Percentiles rank a stretch among this genome's conserved stretches.
Evolutionary conservation across 2,329 filamentous ascomycete species (phyloP).

Genomic region (Plectosphaerella plurivora): DNA sequence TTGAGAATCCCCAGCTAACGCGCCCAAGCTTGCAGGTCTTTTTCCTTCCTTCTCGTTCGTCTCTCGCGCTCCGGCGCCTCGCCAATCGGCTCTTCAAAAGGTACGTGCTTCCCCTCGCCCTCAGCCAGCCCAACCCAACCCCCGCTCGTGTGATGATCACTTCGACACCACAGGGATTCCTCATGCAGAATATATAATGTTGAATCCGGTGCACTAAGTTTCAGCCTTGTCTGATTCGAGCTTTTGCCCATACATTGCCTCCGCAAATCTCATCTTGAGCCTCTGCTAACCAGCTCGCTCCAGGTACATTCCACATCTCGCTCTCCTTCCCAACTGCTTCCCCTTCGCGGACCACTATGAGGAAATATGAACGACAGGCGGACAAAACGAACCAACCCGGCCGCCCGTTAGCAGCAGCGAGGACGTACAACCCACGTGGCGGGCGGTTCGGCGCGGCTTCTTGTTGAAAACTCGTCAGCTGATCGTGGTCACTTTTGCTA

Average conservation of each 20-base stretch:
- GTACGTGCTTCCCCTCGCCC: conserved; percentile 28
- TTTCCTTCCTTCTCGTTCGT: not conserved
- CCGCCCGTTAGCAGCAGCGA: conserved; percentile 46
- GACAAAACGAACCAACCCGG: conserved; percentile 56
- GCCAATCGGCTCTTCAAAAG: conserved; percentile 31
- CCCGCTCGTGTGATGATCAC: conserved; percentile 52
- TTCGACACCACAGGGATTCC: conserved; percentile 62
- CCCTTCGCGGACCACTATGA: conserved; percentile 39
- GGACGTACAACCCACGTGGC: conserved; percentile 61
- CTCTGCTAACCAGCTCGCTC: conserved; percentile 29
- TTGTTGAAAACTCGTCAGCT: conserved; percentile 66
- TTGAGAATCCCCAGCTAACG: conserved; percentile 3
- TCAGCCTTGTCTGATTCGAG: conserved; percentile 64
- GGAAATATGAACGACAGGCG: conserved; percentile 66
- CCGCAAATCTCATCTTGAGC: conserved; percentile 11
- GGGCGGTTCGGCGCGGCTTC: conserved; percentile 43
- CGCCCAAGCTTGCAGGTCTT: conserved; percentile 2
- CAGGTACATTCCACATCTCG: conserved; percentile 33
- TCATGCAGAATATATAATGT: conserved; percentile 64
- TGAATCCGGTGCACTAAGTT: conserved; percentile 56
- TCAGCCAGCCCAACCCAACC: conserved; percentile 5
- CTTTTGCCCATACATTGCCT: conserved; percentile 15
- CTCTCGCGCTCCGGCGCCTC: not conserved
- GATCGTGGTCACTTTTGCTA: conserved; percentile 33
- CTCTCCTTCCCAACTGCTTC: conserved; percentile 6